Percentiles rank a stretch among this genome's conserved stretches.
Conservation (phyloP, 345 rosid species). For the Eutrema japonicum region DNA sequence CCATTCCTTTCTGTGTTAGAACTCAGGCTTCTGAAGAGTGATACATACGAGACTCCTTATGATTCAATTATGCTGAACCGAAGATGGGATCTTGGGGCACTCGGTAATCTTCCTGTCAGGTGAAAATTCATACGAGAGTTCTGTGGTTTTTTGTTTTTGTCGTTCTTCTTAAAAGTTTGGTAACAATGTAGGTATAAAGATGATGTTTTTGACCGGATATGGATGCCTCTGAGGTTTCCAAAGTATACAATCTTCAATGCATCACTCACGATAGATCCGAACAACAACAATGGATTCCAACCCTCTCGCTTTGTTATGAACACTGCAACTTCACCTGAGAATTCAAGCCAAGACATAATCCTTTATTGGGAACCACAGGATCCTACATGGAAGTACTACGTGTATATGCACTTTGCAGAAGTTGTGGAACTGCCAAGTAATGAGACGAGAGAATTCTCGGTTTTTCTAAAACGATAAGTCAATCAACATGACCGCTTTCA, state of each 20-base stretch:
- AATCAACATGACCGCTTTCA: background rate
- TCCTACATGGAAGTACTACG: conserved; percentile 18
- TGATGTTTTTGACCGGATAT: conserved; percentile 44
- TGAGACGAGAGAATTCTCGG: conserved; percentile 42
- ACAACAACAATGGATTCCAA: conserved; percentile 30
- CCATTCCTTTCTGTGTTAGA: conserved; percentile 63
- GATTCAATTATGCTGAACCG: conserved; percentile 3
- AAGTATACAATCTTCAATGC: conserved; percentile 2
- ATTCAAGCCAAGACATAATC: conserved; percentile 18
- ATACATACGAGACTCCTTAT: conserved; percentile 12
- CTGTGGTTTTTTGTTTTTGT: too few relatives aligned
- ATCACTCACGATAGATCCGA: conserved; percentile 25
- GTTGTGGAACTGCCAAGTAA: conserved; percentile 31
- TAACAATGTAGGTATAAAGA: conserved; percentile 31
- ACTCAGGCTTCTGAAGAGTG: conserved; percentile 46
- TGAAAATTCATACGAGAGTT: too few relatives aligned
- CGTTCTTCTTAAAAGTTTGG: too few relatives aligned
- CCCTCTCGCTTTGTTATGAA: conserved; percentile 44
- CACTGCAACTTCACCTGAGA: conserved; percentile 32
- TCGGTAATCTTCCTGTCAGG: conserved; percentile 31
- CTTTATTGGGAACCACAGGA: background rate
- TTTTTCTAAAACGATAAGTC: background rate
- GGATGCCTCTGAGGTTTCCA: conserved; percentile 26
- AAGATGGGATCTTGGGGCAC: conserved; percentile 38
- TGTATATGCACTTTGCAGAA: conserved; percentile 54